Conservation (phyloP, 768 basidiomycete genomes). For the Royoungia palumana region DNA sequence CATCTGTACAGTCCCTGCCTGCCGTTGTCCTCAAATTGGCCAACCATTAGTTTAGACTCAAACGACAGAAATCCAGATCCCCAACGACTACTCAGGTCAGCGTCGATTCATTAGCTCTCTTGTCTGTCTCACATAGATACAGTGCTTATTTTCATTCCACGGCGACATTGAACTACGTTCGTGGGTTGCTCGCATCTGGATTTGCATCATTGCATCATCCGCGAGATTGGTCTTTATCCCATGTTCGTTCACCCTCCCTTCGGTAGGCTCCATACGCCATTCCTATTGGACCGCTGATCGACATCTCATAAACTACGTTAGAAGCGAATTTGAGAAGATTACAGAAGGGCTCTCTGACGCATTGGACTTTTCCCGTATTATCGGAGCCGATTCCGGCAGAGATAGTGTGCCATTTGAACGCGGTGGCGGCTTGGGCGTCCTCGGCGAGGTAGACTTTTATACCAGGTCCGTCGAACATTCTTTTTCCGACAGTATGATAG, state of each 20-base stretch:
- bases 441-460: constrained; percentile 92
- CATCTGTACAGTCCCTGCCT: not conserved
- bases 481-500: not conserved
- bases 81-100: constrained; percentile 73
- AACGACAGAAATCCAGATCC: constrained; percentile 88
- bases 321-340: constrained; percentile 81
- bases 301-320: constrained; percentile 26
- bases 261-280: constrained; percentile 40
- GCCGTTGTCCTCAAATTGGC: not conserved
- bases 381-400: constrained; percentile 63
- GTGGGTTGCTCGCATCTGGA: constrained; percentile 83
- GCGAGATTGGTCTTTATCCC: constrained; percentile 85
- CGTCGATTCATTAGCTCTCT: not conserved
- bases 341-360: constrained; percentile 84
- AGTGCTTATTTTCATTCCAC: constrained; percentile 97
- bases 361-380: constrained; percentile 87
- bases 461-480: constrained; percentile 56
- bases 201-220: constrained; percentile 94
- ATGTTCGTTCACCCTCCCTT: constrained; percentile 82
- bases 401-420: constrained; percentile 55
- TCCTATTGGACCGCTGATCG: constrained; percentile 13
- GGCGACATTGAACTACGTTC: constrained; percentile 89
- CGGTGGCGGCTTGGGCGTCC: constrained; percentile 64
- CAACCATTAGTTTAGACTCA: constrained; percentile 46
- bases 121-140: constrained; percentile 8